Base-by-base conservation (phyloP, 352 stramenopile genomes). In the Phytophthora multivora region DNA sequence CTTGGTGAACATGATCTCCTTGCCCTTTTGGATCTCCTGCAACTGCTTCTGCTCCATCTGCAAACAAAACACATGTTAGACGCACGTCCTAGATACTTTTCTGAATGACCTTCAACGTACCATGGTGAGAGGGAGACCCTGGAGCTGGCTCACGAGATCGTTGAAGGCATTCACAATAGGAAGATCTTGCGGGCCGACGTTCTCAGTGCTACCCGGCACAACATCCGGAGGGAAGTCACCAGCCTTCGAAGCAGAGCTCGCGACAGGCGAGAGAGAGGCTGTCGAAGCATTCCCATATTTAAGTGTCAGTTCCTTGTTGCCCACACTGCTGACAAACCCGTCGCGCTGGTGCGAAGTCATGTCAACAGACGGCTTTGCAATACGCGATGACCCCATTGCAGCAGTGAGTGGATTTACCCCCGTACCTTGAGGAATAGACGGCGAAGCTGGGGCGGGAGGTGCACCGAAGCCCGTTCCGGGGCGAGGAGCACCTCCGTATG, bases 1-100 rank as follows among this genome's bases (percentile, higher is more conserved):
- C 73, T 96, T 96, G 18, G 83, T 90, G 49, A 93, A 93, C 79
- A 96, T 82, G 47, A 95, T 71, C 48, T 94, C 87, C 59, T 93
- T 93, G 48, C 79, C 73, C 73, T 94, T 94, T 23, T 91, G 80
- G 43, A 92, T 92, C 60, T 96, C 87, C 16, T 80, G 65, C 66
- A 96, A 73, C 52, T 94, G 86, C 69, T 96, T 96, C 59, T 93
- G 82, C 68, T 96, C 87, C 69, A 93, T 81, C 86, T 95, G 61
- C 38, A 59, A 63, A 46, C 55, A 66, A 35, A 70, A 18, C 43
- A 35, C 10, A 4, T 18, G 38, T 73, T 18, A 71, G 40, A 16
- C 5, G 26, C n/a, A 26, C 13, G 28, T 18, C n/a, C 35, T 33
- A 18, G 8, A 31, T 33, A 15, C 7, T 39, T 23, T 49, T 35